Evolutionary conservation across 768 basidiomycete species (phyloP), one percentile per base, ranked within the genome.

Genomic region (Mycena albidolilacea): DNA sequence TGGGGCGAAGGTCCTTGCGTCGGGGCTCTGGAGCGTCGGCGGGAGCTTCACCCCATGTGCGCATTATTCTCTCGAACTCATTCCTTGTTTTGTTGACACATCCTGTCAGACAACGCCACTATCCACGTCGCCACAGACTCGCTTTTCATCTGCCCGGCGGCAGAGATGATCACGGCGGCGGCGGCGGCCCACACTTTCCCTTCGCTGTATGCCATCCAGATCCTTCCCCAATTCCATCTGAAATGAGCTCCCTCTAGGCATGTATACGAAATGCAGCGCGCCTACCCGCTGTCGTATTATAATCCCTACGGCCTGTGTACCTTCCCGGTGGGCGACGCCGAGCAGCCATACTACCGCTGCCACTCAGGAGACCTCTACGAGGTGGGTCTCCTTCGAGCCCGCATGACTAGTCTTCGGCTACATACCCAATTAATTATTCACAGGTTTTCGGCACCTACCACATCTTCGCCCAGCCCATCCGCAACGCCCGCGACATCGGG

Each of bases 311-410:
- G 44, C 35, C 65, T 74, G 11, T 75, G 76, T 69, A 67, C 76
- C 11, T 77, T 77, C 69, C 76, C 73, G 38, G 71, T 77, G 2
- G 71, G 74, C 39, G 35, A 70, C 38, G 35, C 65, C 15, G 73
- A 74, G 58, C 76, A 73, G 11, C 19, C 71, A 9, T 77, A 77
- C 66, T 77, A 77, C 37, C 73, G 76, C 10, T 77, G 76, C 59
- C 76, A 77, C 58, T 77, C 76, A 12, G 71, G 76, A 17, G 76
- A 77, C 37, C 68, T 75, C 2, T 77, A 77, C 62, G 76, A 77
- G 65, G 73, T 76, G 46, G 5, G 65, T 50, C 41, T 12, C 35
- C 57, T 52, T 8, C 7, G n/a, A 8, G 8, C 19, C 50, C 21
- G 39, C n/a, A 9, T 52, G 15, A 19, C 11, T 21, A 5, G 3